A percentile compares a stretch with the other conserved stretches of the same genome.
phyloP scores from a whole-genome alignment of 2,329 filamentous ascomycete genomes.

The Fusarium illudens region DNA sequence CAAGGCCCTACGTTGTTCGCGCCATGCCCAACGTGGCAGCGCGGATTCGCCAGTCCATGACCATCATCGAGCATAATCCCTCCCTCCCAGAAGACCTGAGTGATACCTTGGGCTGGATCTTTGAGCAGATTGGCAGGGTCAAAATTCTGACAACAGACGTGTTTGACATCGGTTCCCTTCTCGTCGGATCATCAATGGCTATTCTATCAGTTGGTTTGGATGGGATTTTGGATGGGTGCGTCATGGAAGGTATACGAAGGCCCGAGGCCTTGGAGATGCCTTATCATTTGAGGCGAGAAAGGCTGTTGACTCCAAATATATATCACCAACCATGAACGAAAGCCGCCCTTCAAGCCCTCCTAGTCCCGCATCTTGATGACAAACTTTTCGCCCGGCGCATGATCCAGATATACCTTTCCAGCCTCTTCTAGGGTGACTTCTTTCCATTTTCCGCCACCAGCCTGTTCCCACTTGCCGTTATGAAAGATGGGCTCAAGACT shows the following conservation, averaged over 20 bases:
- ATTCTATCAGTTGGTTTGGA: constrained; percentile 7
- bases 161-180: constrained; percentile 9
- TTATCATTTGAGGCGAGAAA: too few species aligned
- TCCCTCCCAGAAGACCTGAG: background rate
- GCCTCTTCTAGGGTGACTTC: background rate
- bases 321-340: too few species aligned
- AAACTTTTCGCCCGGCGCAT: background rate
- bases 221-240: constrained; percentile 8
- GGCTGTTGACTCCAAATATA: too few species aligned
- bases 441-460: background rate
- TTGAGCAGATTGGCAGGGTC: constrained; percentile 10
- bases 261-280: constrained; percentile 9
- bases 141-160: constrained; percentile 6
- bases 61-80: constrained; percentile 5
- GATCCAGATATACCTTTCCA: background rate
- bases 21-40: constrained; percentile 12
- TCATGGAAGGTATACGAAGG: constrained; percentile 10
- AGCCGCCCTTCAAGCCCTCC: background rate
- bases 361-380: background rate
- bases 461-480: background rate
- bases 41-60: constrained; percentile 12
- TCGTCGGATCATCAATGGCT: constrained; percentile 11
- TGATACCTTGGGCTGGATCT: constrained; percentile 4
- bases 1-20: constrained; percentile 7
- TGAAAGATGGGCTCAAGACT: background rate